Base-by-base conservation (phyloP, 805 yeast genomes). In the Scheffersomyces amazonensis region DNA sequence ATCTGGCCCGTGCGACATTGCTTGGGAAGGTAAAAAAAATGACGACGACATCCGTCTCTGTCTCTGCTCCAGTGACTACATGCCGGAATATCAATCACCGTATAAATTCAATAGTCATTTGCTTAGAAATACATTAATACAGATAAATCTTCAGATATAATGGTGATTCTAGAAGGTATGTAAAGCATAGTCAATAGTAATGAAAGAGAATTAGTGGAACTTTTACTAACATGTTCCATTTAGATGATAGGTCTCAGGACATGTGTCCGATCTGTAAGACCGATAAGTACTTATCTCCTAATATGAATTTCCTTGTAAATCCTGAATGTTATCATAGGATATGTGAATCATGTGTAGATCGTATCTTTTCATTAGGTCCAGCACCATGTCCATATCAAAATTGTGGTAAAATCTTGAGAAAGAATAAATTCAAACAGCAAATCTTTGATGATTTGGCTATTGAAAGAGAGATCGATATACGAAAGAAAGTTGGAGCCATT, bases 211-310 rank as follows among this genome's bases (percentile, higher is more conserved):
- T 21, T 21, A 21, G 7, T 7, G 10, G 23, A 21, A 21, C 10
- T 21, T 8, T 10, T 24, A 24, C 27, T 24, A 24, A 24, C 27
- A 12, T 5, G 8, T n/a, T n/a, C n/a, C 5, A 13, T 24, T 25
- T 38, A 51, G 81, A 75, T 37, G 83, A 77, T 39, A 61, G 74
- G 43, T 56, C 75, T 37, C 71, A 73, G 69, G 96, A 87, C 60
- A 84, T 90, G 80, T 93, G 99, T 71, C 98, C 98, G 21, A 88
- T 93, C 53, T 93, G 99, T 73, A 88, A 91, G 64, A 88, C 97
- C 33, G 96, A 91, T 63, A 71, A 90, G 58, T 93, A 93, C 60
- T 72, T 93, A 44, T 87, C 96, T 32, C 98, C 98, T 18, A 88
- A 90, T 50, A 85, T 93, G 83, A 80, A 76, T 48, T 91, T 93